Base-by-base conservation (phyloP, 75 land plant genomes). In the Ceratopteris richardii region DNA sequence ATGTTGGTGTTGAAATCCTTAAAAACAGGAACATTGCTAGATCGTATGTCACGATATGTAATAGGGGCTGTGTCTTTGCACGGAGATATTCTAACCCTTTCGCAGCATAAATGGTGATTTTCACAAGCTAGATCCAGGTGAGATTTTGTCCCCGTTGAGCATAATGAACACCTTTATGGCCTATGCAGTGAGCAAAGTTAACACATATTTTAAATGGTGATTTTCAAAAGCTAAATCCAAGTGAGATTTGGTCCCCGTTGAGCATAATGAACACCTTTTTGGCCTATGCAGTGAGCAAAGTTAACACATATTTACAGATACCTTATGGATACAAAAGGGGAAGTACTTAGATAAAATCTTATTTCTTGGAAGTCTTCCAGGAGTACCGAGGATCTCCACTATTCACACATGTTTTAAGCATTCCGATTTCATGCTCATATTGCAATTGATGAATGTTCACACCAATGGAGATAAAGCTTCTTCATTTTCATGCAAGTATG, bases 191-290 rank as follows among this genome's bases (percentile, higher is more conserved):
- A n/a, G n/a, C n/a, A n/a, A n/a, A n/a, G n/a, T n/a, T n/a, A n/a
- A n/a, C n/a, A n/a, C n/a, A n/a, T n/a, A n/a, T n/a, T n/a, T n/a
- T n/a, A n/a, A 59, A 82, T 75, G 31, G 77, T 80, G 52, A 83
- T 83, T 55, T 74, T 80, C 26, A 80, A 84, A 19, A 84, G 67
- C 44, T 83, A 80, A 61, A 68, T 72, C 86, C 86, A 83, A 59
- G 80, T 84, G 31, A 80, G 67, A 52, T 65, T 66, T 11, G 80
- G 86, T 11, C 86, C 86, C 3, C 80, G 86, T 74, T 80, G 84
- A 24, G 86, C 77, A 70, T 80, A 80, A 61, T 83, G 80, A 29
- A 83, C 84, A 69, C 86, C 86, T 64, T 83, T 83, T 52, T 84
- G 73, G 29, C 84, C 86, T 82, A 70, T 17, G n/a, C n/a, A n/a